Percentiles rank a stretch among this genome's conserved stretches.
phyloP scores from a whole-genome alignment of 2,329 filamentous ascomycete species.

The Beauveria varroae region DNA sequence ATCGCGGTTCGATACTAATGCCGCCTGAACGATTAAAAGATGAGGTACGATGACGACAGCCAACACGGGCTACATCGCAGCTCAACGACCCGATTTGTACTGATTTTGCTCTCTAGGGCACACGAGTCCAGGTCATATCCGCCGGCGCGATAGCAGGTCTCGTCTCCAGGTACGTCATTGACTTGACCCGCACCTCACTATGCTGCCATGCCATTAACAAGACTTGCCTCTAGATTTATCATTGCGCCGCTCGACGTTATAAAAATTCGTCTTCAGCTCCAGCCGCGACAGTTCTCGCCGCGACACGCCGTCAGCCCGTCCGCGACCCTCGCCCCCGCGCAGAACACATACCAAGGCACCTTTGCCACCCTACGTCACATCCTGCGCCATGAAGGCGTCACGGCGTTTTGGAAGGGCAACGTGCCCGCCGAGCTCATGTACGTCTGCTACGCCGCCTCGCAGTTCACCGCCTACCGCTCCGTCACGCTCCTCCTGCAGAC shows the following conservation, averaged over 20 bases:
- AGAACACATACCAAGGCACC: slow-evolving; percentile 61
- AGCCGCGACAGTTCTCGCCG: slow-evolving; percentile 76
- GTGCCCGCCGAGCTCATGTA: slow-evolving; percentile 93
- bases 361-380: slow-evolving; percentile 70
- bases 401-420: slow-evolving; percentile 94
- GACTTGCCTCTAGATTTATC: slow-evolving; percentile 57
- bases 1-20: slow-evolving; percentile 27
- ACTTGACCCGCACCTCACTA: not conserved
- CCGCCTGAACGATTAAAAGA: slow-evolving; percentile 47
- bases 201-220: slow-evolving; percentile 11
- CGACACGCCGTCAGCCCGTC: slow-evolving; percentile 44
- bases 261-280: slow-evolving; percentile 95
- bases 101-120: slow-evolving; percentile 34
- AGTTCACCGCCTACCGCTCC: slow-evolving; percentile 84
- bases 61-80: not conserved
- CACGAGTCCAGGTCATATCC: slow-evolving; percentile 46
- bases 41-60: slow-evolving; percentile 36
- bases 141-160: slow-evolving; percentile 66
- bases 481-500: slow-evolving; percentile 60
- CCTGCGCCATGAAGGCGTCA: slow-evolving; percentile 70
- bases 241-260: slow-evolving; percentile 94
- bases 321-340: slow-evolving; percentile 31
- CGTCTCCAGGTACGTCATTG: slow-evolving; percentile 62
- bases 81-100: not conserved
- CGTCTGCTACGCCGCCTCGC: slow-evolving; percentile 78